Evolutionary conservation across 176 grass and related monocot species (phyloP), one percentile per base, ranked within the genome.

Genomic region (Ampelocalamus luodianensis): DNA sequence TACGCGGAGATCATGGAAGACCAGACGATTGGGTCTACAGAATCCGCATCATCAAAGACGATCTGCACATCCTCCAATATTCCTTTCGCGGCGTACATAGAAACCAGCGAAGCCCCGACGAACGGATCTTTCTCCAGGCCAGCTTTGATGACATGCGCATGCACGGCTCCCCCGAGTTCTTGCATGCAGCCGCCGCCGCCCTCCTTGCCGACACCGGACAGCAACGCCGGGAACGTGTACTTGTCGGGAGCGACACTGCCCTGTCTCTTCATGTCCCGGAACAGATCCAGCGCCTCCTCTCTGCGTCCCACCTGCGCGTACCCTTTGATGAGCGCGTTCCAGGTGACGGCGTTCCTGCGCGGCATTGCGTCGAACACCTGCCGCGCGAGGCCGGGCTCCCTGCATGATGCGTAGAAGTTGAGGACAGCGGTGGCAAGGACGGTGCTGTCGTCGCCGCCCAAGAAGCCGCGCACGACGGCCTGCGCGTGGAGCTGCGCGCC

Each of bases 261-360:
- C 23, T 85, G 38, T 13, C 82, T 76, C 55, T 54, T 87, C 85
- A 91, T 87, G 34, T 63, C 10, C 16, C 69, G 53, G 81, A 76
- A 91, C 42, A 85, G 77, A n/a, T 48, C 32, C 14, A 84, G 48
- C 34, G 76, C 75, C 43, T 76, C 80, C 29, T 77, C 82, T 42
- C 71, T 69, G 53, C 61, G 32, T 15, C 75, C 85, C 17, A 66
- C 55, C 81, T 77, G 88, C 24, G 77, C 78, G 43, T 77, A 89
- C 16, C 88, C 71, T 40, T 84, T 89, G 79, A 85, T 81, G 43
- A 88, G 77, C 63, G 81, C 66, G 78, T 91, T 85, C 85, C 85
- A 87, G 32, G 81, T 85, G 71, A 84, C 42, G 34, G 22, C 45
- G 66, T 40, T 81, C 72, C 64, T 84, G 53, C 32, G 18, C 17